Evolutionary conservation across 768 basidiomycete genomes (phyloP), one percentile per base, ranked within the genome.

Genomic region (Mrakia frigida): DNA sequence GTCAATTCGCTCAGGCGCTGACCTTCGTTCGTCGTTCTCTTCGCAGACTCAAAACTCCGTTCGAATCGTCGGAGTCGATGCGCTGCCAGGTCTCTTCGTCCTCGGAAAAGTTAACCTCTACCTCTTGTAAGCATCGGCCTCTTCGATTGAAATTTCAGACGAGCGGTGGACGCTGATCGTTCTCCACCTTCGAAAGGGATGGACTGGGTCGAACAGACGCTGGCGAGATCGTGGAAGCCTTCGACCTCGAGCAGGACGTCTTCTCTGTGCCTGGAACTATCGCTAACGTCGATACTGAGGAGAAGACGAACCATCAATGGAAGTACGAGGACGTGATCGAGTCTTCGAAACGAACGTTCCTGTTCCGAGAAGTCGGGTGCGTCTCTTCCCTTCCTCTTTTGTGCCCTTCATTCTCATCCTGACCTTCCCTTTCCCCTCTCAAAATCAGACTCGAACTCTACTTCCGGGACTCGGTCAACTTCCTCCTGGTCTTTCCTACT

Each of bases 361-460:
- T 97, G 28, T 96, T 98, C 84, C 88, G 93, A 33, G 93, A 96
- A 81, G 92, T 96, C 21, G 94, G 89, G 92, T 93, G 81, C 85
- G 92, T 85, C 23, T 16, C 52, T 35, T 70, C 14, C 46, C 33
- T 61, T 37, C 35, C 67, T 11, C 52, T 37, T n/a, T n/a, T n/a
- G 16, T 13, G 50, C 25, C 31, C n/a, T 41, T 41, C 3, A 43
- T 46, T 61, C 52, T 33, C n/a, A 14, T 35, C 25, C 18, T 23
- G 28, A 71, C 70, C 25, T 33, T 46, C 43, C 43, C 28, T 25
- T 11, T 7, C 35, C 53, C 74, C 70, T 43, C 67, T 14, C 33
- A 71, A n/a, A n/a, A n/a, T 2, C 78, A 94, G 93, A 0, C 85
- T 97, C 23, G 95, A 98, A 82, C 87, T 98, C 14, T 96, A 95